Conservation (phyloP, 1,284 basidiomycete species). For the Cryptococcus sp. region DNA sequence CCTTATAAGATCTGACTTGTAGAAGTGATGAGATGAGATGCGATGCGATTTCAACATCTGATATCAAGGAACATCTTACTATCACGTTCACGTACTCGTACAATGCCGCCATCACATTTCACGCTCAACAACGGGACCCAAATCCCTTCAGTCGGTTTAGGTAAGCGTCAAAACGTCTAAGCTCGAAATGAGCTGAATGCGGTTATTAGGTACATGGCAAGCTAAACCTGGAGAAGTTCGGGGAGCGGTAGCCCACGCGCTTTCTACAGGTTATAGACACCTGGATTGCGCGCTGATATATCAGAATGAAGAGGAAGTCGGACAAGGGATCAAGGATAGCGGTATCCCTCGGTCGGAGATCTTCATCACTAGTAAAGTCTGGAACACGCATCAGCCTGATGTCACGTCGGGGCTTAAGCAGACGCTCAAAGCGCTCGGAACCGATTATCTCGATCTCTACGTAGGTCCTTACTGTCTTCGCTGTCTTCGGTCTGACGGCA, state of each 20-base stretch:
- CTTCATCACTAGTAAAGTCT: constrained; percentile 64
- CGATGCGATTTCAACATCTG: too few relatives aligned
- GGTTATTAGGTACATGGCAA: constrained; percentile 68
- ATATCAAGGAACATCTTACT: too few relatives aligned
- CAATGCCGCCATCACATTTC: constrained; percentile 41
- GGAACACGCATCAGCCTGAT: constrained; percentile 71
- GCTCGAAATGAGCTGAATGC: neutral
- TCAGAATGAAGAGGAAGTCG: constrained; percentile 80
- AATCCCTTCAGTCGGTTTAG: constrained; percentile 73
- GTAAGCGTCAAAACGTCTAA: constrained; percentile 48
- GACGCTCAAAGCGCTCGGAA: constrained; percentile 71
- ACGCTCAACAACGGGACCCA: constrained; percentile 68
- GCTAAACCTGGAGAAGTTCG: constrained; percentile 69
- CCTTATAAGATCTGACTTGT: too few relatives aligned
- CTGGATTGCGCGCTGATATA: constrained; percentile 67
- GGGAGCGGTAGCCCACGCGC: constrained; percentile 67
- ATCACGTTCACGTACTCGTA: too few relatives aligned
- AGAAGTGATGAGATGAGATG: too few relatives aligned
- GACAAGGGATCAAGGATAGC: constrained; percentile 73
- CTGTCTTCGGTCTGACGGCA: too few relatives aligned
- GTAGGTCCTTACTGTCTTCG: too few relatives aligned
- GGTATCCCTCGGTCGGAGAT: constrained; percentile 77
- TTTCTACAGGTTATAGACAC: constrained; percentile 74
- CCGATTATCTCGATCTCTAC: constrained; percentile 80
- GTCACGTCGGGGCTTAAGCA: constrained; percentile 64